Base-by-base conservation (phyloP, 768 basidiomycete species). In the Lepiota brunneoincarnata region DNA sequence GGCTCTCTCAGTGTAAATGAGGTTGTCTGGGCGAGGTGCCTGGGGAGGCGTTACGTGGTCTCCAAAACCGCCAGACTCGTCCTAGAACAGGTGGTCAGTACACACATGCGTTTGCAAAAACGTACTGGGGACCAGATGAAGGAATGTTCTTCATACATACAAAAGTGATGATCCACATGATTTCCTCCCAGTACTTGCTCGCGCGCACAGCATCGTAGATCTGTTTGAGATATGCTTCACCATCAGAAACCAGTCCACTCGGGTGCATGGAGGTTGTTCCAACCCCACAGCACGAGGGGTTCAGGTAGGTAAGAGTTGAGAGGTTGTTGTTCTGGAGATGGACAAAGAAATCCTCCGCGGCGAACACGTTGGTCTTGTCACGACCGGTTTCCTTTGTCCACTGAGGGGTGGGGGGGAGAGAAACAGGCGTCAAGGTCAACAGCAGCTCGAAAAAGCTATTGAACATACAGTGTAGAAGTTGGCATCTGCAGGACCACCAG, bases 21-120 rank as follows among this genome's bases (percentile, higher is more conserved):
- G 53, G 52, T 59, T 49, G 56, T 70, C 69, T 5, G 67, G 36
- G 60, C 3, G 55, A 50, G 15, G 65, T 63, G 40, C 62, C 63
- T 31, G 63, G 57, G 68, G 68, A 6, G 69, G 63, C 6, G 67
- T 57, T 41, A 70, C 69, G 60, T 69, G 69, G 53, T 70, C 69
- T 41, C 58, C 60, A 60, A 68, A 70, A 31, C 31, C 31, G 6
- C 31, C 31, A 31, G 31, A 31, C 7, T 31, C 31, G 31, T 2
- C 69, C 69, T 31, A 10, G 31, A 31, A 31, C 26, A 31, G 31
- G 31, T 31, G 31, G 31, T 31, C 31, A 31, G 31, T 31, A 31
- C 31, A 31, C 31, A 31, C 6, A 9, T 31, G 31, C 7, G 11
- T 31, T 9, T 9, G 7, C n/a, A n/a, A n/a, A 10, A 31, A 9